A percentile compares a stretch with the other conserved stretches of the same genome.
phyloP scores from a whole-genome alignment of 495 filamentous ascomycete species.

The Daldinia childiae region DNA sequence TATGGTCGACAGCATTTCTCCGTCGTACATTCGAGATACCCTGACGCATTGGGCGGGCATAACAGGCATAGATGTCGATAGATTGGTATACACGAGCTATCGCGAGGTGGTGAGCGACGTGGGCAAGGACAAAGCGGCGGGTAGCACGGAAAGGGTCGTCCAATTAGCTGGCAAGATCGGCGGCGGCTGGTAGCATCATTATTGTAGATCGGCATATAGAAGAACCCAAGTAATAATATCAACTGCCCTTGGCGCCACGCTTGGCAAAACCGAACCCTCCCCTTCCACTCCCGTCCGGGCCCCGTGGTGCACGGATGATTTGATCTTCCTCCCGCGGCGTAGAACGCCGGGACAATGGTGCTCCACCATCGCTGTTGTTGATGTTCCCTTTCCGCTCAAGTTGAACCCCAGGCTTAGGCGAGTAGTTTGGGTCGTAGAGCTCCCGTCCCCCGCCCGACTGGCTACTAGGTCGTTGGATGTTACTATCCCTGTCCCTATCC shows the following conservation, averaged over 20 bases:
- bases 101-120: constrained; percentile 94
- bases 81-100: constrained; percentile 84
- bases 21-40: constrained; percentile 63
- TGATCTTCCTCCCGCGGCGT: constrained; percentile 60
- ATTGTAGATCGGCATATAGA: constrained; percentile 27
- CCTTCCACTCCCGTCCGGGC: constrained; percentile 78
- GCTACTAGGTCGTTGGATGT: constrained; percentile 32
- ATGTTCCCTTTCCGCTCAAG: constrained; percentile 54
- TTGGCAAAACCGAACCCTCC: constrained; percentile 71
- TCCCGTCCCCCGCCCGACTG: constrained; percentile 46
- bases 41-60: constrained; percentile 76
- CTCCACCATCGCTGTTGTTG: constrained; percentile 53
- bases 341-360: constrained; percentile 54
- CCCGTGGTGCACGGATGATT: constrained; percentile 71
- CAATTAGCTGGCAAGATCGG: constrained; percentile 93
- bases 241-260: constrained; percentile 51
- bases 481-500: constrained; percentile 40
- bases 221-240: constrained; percentile 37
- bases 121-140: constrained; percentile 71
- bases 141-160: constrained; percentile 81
- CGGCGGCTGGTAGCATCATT: constrained; percentile 83
- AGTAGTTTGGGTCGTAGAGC: constrained; percentile 79
- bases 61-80: constrained; percentile 74
- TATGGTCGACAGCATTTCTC: constrained; percentile 66
- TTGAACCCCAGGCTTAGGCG: constrained; percentile 65